Percentiles rank a stretch among this genome's conserved stretches.
These are phyloP conservation scores for Cercospora zeina DNA, from an alignment of 2,329 filamentous ascomycete species.

Conservation along the genomic window DNA sequence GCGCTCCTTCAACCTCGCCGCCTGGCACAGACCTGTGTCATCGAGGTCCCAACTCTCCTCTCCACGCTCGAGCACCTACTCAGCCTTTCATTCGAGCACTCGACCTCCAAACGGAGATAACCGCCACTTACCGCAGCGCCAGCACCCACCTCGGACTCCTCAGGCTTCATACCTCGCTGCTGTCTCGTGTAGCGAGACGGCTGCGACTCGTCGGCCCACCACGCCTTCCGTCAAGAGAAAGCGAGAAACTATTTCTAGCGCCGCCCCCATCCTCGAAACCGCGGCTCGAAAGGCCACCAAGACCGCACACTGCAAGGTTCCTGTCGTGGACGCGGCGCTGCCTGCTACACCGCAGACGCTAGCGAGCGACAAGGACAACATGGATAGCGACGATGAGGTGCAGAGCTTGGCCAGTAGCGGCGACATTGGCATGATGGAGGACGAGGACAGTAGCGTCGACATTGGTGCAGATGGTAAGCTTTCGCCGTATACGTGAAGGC, in stretches of 20 bases:
- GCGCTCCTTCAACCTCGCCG: slow-evolving; percentile 2
- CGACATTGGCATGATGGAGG: slow-evolving; percentile 60
- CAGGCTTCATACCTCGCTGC: slow-evolving; percentile 8
- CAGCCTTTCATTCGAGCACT: not conserved
- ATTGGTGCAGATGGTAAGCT: slow-evolving; percentile 47
- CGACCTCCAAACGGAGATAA: not conserved
- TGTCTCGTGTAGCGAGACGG: slow-evolving; percentile 29
- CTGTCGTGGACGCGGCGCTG: slow-evolving; percentile 43
- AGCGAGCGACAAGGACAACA: slow-evolving; percentile 49
- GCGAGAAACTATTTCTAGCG: slow-evolving; percentile 33
- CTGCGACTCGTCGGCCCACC: slow-evolving; percentile 28
- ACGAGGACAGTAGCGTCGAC: slow-evolving; percentile 65
- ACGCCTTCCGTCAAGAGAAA: slow-evolving; percentile 33
- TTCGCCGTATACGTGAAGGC: not conserved
- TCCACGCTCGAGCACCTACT: not conserved
- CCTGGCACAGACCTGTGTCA: not conserved
- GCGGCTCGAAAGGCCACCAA: slow-evolving; percentile 38
- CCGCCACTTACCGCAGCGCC: slow-evolving; percentile 24
- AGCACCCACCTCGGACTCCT: slow-evolving; percentile 12
- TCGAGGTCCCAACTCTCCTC: not conserved
- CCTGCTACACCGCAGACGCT: slow-evolving; percentile 53
- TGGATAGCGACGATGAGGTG: slow-evolving; percentile 96
- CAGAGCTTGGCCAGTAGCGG: slow-evolving; percentile 78
- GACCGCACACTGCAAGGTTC: slow-evolving; percentile 39
- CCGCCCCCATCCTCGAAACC: slow-evolving; percentile 25